A percentile compares a stretch with the other conserved stretches of the same genome.
Evolutionary conservation across 1,284 basidiomycete genomes (phyloP).

Genomic region (Malassezia sp.): DNA sequence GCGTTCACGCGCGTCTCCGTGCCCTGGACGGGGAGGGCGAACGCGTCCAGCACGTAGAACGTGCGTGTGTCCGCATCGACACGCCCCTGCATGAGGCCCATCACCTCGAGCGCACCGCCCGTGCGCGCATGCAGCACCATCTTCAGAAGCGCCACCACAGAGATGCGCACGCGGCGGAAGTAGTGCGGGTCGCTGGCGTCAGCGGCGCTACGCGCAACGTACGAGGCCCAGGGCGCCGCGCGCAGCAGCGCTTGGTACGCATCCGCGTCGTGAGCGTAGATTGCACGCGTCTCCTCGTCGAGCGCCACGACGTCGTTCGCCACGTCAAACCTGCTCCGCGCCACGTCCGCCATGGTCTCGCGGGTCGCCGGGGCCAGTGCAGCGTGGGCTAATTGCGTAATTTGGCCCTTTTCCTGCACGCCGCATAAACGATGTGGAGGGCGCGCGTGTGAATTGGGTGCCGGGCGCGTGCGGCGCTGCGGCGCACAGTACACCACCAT

Average conservation of each 20-base stretch:
- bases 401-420: too few relatives aligned
- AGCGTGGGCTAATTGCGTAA: conserved; percentile 5
- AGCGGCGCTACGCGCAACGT: too few relatives aligned
- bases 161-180: conserved; percentile 89
- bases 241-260: conserved; percentile 62
- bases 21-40: conserved; percentile 93
- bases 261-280: conserved; percentile 57
- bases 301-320: conserved; percentile 58
- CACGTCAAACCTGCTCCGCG: conserved; percentile 70
- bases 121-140: conserved; percentile 99
- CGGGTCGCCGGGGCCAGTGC: neutral
- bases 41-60: conserved; percentile 71
- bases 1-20: conserved; percentile 98
- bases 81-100: conserved; percentile 98
- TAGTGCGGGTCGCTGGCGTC: conserved; percentile 81
- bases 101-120: conserved; percentile 93
- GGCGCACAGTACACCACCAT: too few relatives aligned
- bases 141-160: conserved; percentile 88
- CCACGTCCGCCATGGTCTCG: conserved; percentile 35
- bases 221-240: conserved; percentile 71
- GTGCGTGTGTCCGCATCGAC: conserved; percentile 74
- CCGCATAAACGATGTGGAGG: too few relatives aligned
- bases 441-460: too few relatives aligned
- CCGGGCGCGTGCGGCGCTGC: too few relatives aligned
- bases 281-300: conserved; percentile 22